phyloP scores from a whole-genome alignment of 2,329 filamentous ascomycete genomes.

The Fusarium hainanense region DNA sequence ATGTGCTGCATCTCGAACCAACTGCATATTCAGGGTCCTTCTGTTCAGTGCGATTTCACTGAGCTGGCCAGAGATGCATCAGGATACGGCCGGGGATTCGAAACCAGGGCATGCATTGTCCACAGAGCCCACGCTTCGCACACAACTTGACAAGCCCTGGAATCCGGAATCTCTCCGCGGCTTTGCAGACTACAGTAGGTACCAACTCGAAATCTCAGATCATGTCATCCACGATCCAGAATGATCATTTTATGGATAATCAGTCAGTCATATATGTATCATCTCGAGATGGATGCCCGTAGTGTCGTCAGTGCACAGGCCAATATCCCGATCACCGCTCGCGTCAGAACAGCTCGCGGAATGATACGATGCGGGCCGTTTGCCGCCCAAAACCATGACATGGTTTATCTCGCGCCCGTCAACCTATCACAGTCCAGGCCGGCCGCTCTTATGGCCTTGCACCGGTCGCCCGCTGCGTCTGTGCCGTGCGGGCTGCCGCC shows the following conservation, averaged over 20 bases:
- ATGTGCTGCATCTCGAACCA: slow-evolving; percentile 37
- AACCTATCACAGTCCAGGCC: slow-evolving; percentile 30
- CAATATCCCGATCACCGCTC: slow-evolving; percentile 11
- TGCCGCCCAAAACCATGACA: slow-evolving; percentile 34
- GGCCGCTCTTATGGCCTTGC: slow-evolving; percentile 31
- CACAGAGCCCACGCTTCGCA: slow-evolving; percentile 25
- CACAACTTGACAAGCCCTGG: slow-evolving; percentile 13
- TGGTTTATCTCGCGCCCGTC: slow-evolving; percentile 33
- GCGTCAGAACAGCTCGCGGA: slow-evolving; percentile 27
- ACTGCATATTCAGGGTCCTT: slow-evolving; percentile 43
- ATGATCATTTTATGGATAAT: not conserved
- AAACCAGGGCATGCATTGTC: slow-evolving; percentile 24
- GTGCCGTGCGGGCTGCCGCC: slow-evolving; percentile 37
- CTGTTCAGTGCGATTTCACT: slow-evolving; percentile 17
- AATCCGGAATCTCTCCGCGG: slow-evolving; percentile 24
- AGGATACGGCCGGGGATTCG: not conserved
- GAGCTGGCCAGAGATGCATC: slow-evolving; percentile 23
- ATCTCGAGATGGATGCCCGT: slow-evolving; percentile 9
- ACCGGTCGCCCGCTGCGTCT: slow-evolving; percentile 34
- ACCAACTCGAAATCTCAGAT: slow-evolving; percentile 30
- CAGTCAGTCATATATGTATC: not conserved
- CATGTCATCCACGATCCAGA: slow-evolving; percentile 37
- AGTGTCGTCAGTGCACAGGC: not conserved
- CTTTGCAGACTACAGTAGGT: slow-evolving; percentile 1
- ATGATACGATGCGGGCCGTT: slow-evolving; percentile 38